Base-by-base conservation (phyloP, 225 moss, liverwort and hornwort species). In the Polytrichum formosum region DNA sequence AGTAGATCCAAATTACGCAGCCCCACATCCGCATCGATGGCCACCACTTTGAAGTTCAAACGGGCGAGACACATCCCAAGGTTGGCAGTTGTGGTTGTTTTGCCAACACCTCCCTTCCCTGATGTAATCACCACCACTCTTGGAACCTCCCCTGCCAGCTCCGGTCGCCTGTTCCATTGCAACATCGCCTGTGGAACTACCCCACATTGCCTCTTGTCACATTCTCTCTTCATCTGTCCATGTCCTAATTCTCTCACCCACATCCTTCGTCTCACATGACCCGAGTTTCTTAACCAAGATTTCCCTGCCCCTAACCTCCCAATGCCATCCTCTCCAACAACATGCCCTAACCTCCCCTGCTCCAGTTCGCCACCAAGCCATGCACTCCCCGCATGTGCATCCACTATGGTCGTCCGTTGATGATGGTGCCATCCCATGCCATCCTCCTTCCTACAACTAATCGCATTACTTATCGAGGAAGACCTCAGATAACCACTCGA, bases 41-140 rank as follows among this genome's bases (percentile, higher is more conserved):
- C 96, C 5, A 97, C 93, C 9, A 97, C 96, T 71, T 93, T 93
- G 68, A 93, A 93, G 82, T 93, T 97, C 68, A 97, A 67, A 27
- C 96, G 87, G 58, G 96, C 96, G 33, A 97, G 83, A 28, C 93
- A 93, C 96, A 97, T 97, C 28, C 96, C 96, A 13, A 97, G 82
- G 81, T 97, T 97, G 6, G 96, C 96, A 28, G 96, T 93, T 62
- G 96, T 97, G 54, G 96, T 97, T 2, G 96, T 93, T 86, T 93
- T 93, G 5, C 96, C 96, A 7, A 97, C 96, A 18, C 96, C 96
- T 63, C 96, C 96, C 74, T 97, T 97, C 20, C 96, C 96, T 5
- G 96, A 97, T 26, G 96, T 97, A 61, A 97, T 82, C 67, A 97
- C 96, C n/a, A 97, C 90, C 68, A 97, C 96, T 23, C 96, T 77